Conservation (phyloP, 2,329 filamentous ascomycete genomes). For the Colletotrichum sansevieriae region DNA sequence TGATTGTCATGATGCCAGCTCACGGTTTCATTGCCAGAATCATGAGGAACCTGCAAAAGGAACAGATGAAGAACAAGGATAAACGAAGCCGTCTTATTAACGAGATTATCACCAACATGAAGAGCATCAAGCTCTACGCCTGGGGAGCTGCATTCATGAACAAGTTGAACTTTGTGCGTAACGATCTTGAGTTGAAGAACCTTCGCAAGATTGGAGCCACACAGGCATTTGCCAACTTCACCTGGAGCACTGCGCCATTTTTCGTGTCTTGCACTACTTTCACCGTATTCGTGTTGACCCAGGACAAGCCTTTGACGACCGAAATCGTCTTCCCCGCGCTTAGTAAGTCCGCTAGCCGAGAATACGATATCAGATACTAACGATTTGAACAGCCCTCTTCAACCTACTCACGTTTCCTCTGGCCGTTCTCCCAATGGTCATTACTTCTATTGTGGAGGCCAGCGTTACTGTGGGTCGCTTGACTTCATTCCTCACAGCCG, state of each 20-base stretch:
- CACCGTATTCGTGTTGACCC: constrained; percentile 90
- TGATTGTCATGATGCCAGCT: constrained; percentile 97
- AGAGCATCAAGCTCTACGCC: constrained; percentile 98
- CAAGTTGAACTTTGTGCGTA: constrained; percentile 94
- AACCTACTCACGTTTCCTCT: constrained; percentile 96
- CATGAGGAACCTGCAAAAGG: constrained; percentile 95
- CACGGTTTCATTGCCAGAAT: constrained; percentile 92
- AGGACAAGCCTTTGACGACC: constrained; percentile 84
- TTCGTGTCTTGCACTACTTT: constrained; percentile 98
- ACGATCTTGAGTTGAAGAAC: constrained; percentile 95
- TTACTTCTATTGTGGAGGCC: constrained; percentile 94
- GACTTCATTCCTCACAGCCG: constrained; percentile 85
- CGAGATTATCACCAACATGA: constrained; percentile 99
- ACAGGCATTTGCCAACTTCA: constrained; percentile 95
- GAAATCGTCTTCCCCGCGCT: constrained; percentile 95
- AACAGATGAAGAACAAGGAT: constrained; percentile 99
- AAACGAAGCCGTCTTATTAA: constrained; percentile 92
- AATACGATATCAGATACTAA: background rate
- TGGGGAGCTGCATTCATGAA: constrained; percentile 99
- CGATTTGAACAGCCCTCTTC: constrained; percentile 75
- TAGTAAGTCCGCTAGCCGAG: constrained; percentile 42
- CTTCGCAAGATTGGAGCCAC: constrained; percentile 95
- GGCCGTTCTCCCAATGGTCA: constrained; percentile 96
- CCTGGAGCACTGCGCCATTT: constrained; percentile 97
- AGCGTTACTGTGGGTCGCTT: constrained; percentile 91